A percentile compares a stretch with the other conserved stretches of the same genome.
Conservation (phyloP, 805 yeast genomes). For the Teunomyces cretensis region DNA sequence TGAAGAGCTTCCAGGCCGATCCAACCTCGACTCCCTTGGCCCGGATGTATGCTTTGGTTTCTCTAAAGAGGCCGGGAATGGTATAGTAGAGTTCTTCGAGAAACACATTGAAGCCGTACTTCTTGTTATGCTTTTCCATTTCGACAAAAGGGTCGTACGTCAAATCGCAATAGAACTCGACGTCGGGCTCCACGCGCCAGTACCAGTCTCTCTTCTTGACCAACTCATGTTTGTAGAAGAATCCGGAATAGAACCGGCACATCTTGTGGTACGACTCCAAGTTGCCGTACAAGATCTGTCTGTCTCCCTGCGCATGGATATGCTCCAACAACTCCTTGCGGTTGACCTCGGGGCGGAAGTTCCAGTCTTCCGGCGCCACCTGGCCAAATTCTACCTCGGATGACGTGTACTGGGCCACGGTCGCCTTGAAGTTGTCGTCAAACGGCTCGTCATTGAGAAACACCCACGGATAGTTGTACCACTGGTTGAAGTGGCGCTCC, state of each 20-base stretch:
- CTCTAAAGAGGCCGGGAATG: slow-evolving; percentile 75
- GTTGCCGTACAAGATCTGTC: slow-evolving; percentile 81
- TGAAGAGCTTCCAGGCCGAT: slow-evolving; percentile 67
- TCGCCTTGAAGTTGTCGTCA: slow-evolving; percentile 56
- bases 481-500: slow-evolving; percentile 88
- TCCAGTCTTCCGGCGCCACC: slow-evolving; percentile 64
- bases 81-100: slow-evolving; percentile 79
- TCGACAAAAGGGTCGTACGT: slow-evolving; percentile 88
- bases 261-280: slow-evolving; percentile 83
- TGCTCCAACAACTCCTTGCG: slow-evolving; percentile 50
- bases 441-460: slow-evolving; percentile 83
- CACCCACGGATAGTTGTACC: slow-evolving; percentile 93
- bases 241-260: slow-evolving; percentile 89
- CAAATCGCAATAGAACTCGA: slow-evolving; percentile 84
- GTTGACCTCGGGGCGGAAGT: slow-evolving; percentile 48
- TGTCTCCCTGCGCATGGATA: slow-evolving; percentile 77
- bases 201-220: slow-evolving; percentile 80
- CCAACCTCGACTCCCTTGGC: slow-evolving; percentile 46
- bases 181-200: slow-evolving; percentile 95
- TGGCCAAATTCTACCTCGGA: slow-evolving; percentile 72
- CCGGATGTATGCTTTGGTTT: slow-evolving; percentile 63
- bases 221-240: slow-evolving; percentile 75
- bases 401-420: slow-evolving; percentile 52
- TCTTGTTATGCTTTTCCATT: slow-evolving; percentile 68
- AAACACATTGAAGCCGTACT: slow-evolving; percentile 82